Percentiles rank a stretch among this genome's conserved stretches.
Conservation (phyloP, 2,329 filamentous ascomycete genomes). For the Fonsecaea multimorphosa region DNA sequence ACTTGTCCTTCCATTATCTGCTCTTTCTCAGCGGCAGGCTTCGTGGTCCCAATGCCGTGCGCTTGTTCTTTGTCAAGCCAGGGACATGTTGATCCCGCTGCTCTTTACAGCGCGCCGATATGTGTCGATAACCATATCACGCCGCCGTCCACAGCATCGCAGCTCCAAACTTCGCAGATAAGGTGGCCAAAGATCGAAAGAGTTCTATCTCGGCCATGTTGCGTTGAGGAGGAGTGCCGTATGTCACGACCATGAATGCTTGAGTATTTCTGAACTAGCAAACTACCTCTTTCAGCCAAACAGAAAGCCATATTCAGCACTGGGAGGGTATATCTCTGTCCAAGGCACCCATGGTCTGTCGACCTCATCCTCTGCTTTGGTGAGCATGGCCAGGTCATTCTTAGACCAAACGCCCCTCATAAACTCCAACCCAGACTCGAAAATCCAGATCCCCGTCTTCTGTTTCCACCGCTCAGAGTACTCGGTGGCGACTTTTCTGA, state of each 20-base stretch:
- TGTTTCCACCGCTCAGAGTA: constrained; percentile 35
- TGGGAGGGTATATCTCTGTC: constrained; percentile 20
- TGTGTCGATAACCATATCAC: background rate
- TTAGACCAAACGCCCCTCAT: constrained; percentile 30
- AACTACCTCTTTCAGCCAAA: constrained; percentile 16
- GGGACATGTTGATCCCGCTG: background rate
- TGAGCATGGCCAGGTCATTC: constrained; percentile 12
- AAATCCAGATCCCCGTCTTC: constrained; percentile 36
- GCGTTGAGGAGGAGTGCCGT: background rate
- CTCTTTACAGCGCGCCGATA: background rate
- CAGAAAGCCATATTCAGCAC: constrained; percentile 19
- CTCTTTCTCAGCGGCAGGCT: background rate
- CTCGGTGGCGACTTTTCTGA: constrained; percentile 28
- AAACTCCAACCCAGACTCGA: constrained; percentile 30
- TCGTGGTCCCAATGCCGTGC: background rate
- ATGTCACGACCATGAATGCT: background rate
- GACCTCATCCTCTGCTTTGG: background rate
- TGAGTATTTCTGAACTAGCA: background rate
- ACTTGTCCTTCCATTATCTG: background rate
- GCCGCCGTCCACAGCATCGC: background rate
- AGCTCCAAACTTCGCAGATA: background rate
- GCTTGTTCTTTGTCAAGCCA: background rate
- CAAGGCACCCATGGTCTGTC: constrained; percentile 4
- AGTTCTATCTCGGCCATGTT: background rate
- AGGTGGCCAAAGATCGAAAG: background rate